A percentile compares a stretch with the other conserved stretches of the same genome.
phyloP scores from a whole-genome alignment of 78 protist genomes.

The Speleostelium caveatum region DNA sequence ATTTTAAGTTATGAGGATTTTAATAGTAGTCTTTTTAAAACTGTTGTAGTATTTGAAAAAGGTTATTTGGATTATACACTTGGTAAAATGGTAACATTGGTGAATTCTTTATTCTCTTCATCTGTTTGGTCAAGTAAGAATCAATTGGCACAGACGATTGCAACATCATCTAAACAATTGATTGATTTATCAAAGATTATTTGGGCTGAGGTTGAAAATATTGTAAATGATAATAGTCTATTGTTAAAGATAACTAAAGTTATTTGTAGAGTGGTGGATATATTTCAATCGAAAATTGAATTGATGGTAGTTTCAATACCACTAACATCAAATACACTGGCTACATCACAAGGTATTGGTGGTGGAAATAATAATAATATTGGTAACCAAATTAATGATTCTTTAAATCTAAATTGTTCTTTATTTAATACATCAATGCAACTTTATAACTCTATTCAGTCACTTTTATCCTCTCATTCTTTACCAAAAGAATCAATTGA shows the following conservation, averaged over 20 bases:
- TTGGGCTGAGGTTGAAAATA: constrained; percentile 50
- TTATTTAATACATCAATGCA: constrained; percentile 45
- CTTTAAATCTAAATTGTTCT: neutral
- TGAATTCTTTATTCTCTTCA: neutral
- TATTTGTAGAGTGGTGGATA: constrained; percentile 4
- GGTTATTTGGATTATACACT: constrained; percentile 33
- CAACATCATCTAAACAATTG: constrained; percentile 22
- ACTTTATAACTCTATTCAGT: constrained; percentile 23
- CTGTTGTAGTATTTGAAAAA: constrained; percentile 49
- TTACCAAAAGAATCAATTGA: neutral
- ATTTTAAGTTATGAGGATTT: constrained; percentile 23
- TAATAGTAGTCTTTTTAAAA: constrained; percentile 22
- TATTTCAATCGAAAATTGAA: constrained; percentile 33
- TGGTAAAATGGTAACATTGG: neutral
- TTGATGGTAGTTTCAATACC: neutral
- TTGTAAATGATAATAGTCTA: neutral
- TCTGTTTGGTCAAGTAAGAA: neutral
- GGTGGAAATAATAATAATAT: no score
- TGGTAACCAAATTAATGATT: neutral
- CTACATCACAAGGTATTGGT: neutral
- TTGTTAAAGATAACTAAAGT: constrained; percentile 7
- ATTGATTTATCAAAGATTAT: constrained; percentile 45
- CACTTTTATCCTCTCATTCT: constrained; percentile 25
- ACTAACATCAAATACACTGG: neutral
- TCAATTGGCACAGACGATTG: neutral